Base-by-base conservation (phyloP, 164 flowering plant genomes). In the Chimonanthus salicifolius region DNA sequence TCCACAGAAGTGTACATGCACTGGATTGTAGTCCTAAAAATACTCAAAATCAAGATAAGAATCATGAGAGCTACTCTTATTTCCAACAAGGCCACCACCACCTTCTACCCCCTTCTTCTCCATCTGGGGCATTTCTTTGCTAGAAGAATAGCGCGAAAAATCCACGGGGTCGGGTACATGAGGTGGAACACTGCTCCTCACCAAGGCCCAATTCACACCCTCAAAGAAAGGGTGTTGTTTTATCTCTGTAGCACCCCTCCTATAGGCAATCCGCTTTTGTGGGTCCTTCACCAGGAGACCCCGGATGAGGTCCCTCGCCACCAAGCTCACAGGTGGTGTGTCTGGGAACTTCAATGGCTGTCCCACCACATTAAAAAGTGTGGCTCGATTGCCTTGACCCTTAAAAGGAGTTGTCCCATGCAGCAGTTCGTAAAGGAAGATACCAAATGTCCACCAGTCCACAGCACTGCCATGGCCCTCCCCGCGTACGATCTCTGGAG, bases 161-260 rank as follows among this genome's bases (percentile, higher is more conserved):
- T 73, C 75, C 3, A 67, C 71, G 8, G 71, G 65, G 2, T 66
- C 75, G 16, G 75, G 75, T 4, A 67, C 18, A 33, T 50, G 54
- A n/a, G 77, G 63, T 7, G 77, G 68, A 11, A 4, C 15, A 49
- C 58, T 18, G 49, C 72, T 47, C 67, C 77, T 74, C 47, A 74
- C 77, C 49, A 74, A 49, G 13, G 77, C 77, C 77, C 77, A 74
- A 20, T 74, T 74, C 72, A 74, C 72, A 20, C 77, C 72, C 20
- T 74, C 77, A 74, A 74, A 69, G 72, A 74, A 74, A 18, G 77
- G 77, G 62, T 74, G 77, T 45, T 69, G 72, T 47, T 74, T 74
- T 7, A 69, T 69, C 72, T 74, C 76, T 5, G 76, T 74, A 47
- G 76, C 76, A 68, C 76, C 76, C 71, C 76, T 67, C 50, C 49